Base-by-base conservation (phyloP, 2,329 filamentous ascomycete species). In the Trichoderma sp. region DNA sequence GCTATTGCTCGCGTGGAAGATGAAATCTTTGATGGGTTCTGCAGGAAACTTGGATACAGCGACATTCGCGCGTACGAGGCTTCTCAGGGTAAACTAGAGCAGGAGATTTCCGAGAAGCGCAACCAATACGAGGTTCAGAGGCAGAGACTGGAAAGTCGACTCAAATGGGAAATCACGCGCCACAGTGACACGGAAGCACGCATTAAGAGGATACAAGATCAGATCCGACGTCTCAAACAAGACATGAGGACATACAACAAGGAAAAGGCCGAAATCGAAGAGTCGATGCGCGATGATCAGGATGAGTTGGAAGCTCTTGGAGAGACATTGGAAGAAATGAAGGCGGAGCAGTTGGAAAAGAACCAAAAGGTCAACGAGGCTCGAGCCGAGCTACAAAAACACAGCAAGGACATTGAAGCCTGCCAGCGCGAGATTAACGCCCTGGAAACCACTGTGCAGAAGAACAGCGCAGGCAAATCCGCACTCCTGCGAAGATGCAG, bases 41-140 rank as follows among this genome's bases (percentile, higher is more conserved):
- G 96, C 83, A 88, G 90, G 76, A 90, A 93, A 70, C 89, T 98
- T 24, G 94, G 95, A 0, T 98, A 97, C 80, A 87, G 89, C 72
- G 92, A 97, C 77, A 97, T 99, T 74, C 93, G 95, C 72, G 93
- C 94, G 72, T 99, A 98, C 78, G 94, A 98, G 80, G 92, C 92
- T 30, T 95, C 97, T 76, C 96, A 98, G 82, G 95, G 96, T 63
- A 94, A 92, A 56, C 85, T 97, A 63, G 95, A 98, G 81, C 93
- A 97, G 80, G 94, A 98, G 80, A 93, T 93, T 58, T 91, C 91
- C 0, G 91, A 96, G 81, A 95, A 95, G 84, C 93, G 93, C 74
- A 90, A 93, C 68, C 91, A 95, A 75, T 98, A 97, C 77, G 92
- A 92, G 71, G 90, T 92, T 4, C 96, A 99, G 79, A 92, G 91